phyloP scores from a whole-genome alignment of 345 rosid species.

The Conringia planisiliqua region DNA sequence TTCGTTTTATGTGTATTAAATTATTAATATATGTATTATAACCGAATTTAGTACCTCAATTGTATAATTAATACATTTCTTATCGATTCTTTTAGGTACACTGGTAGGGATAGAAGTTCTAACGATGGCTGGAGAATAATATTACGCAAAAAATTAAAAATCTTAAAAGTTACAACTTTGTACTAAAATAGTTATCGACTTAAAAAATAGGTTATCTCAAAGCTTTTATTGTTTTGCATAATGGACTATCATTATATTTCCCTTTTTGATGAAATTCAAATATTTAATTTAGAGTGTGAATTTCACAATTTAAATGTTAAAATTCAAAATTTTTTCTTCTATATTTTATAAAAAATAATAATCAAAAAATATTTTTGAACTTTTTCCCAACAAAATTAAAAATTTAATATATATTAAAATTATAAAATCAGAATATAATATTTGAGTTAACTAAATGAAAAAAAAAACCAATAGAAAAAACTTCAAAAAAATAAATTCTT shows the following conservation, averaged over 20 bases:
- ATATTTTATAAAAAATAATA: neutral
- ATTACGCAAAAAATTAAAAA: neutral
- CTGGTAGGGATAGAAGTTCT: neutral
- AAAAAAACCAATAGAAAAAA: too few species aligned
- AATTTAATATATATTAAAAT: too few species aligned
- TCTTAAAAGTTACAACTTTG: neutral
- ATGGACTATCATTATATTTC: neutral
- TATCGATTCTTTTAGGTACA: neutral
- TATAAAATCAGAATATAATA: too few species aligned
- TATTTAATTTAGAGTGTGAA: neutral
- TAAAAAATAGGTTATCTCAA: neutral
- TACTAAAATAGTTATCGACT: neutral
- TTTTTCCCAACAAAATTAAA: too few species aligned
- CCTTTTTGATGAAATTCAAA: neutral
- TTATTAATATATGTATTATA: neutral
- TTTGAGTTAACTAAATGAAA: too few species aligned
- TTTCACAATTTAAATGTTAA: neutral
- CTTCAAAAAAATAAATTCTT: too few species aligned
- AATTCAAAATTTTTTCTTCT: neutral
- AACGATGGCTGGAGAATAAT: neutral
- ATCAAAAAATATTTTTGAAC: neutral
- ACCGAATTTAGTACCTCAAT: slow-evolving; percentile 14
- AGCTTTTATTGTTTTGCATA: neutral
- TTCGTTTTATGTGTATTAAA: neutral
- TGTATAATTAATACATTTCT: neutral